phyloP scores from a whole-genome alignment of 2,329 filamentous ascomycete species.

The Beauveria rudraprayagi region DNA sequence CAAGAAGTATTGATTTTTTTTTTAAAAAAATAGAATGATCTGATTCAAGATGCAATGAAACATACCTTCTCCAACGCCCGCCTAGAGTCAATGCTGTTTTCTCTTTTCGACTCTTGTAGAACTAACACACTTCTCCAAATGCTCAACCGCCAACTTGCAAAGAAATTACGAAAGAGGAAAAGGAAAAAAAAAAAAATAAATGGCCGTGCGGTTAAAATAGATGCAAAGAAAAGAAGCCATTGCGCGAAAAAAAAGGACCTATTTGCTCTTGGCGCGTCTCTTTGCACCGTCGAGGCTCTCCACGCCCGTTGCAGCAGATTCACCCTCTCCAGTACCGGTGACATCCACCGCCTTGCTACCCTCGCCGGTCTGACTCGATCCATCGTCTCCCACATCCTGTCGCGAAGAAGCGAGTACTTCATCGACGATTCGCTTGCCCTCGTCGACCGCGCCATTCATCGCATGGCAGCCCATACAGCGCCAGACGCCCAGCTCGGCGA shows the following conservation, averaged over 20 bases:
- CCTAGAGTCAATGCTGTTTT: no score
- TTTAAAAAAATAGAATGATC: no score
- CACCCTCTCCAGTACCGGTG: background rate
- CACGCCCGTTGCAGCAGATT: background rate
- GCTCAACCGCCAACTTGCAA: background rate
- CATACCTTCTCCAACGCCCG: no score
- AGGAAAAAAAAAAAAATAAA: background rate
- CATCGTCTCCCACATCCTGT: constrained; percentile 14
- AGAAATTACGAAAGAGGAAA: no score
- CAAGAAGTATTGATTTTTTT: no score
- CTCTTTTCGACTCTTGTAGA: no score
- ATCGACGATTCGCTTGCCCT: constrained; percentile 63
- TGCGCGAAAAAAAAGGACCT: background rate
- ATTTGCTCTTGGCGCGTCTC: constrained; percentile 20
- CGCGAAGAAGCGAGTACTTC: constrained; percentile 43
- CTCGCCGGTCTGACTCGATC: constrained; percentile 7
- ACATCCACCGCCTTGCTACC: constrained; percentile 14
- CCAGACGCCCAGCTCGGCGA: constrained; percentile 80
- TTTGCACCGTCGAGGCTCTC: constrained; percentile 20
- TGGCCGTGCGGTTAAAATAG: background rate
- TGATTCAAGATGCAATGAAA: no score
- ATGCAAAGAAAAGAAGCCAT: background rate
- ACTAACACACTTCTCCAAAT: background rate
- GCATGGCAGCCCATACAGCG: constrained; percentile 77
- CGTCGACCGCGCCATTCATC: constrained; percentile 74